Percentiles rank a stretch among this genome's conserved stretches.
phyloP scores from a whole-genome alignment of 2,329 filamentous ascomycete genomes.

The Aspergillus luchuensis region DNA sequence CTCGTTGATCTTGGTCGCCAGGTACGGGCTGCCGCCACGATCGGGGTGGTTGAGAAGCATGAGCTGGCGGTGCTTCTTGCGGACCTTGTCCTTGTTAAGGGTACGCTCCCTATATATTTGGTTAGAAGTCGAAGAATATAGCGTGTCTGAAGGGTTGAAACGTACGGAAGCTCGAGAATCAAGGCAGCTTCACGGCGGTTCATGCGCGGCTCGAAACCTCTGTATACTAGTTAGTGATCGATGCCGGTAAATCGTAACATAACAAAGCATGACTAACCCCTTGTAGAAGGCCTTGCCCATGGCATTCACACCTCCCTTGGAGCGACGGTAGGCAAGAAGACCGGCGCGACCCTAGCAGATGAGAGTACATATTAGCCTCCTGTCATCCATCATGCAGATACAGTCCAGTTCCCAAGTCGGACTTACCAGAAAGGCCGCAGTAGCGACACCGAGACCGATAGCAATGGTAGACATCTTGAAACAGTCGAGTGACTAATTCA shows the following conservation, averaged over 20 bases:
- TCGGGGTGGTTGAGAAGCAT: slow-evolving; percentile 99
- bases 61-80: slow-evolving; percentile 90
- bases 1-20: slow-evolving; percentile 98
- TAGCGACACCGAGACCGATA: slow-evolving; percentile 50
- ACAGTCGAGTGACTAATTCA: neutral
- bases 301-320: slow-evolving; percentile 67
- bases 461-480: slow-evolving; percentile 46
- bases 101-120: slow-evolving; percentile 69
- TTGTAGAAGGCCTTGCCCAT: slow-evolving; percentile 95
- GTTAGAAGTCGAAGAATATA: slow-evolving; percentile 15
- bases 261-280: slow-evolving; percentile 51
- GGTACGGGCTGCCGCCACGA: slow-evolving; percentile 91
- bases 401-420: neutral
- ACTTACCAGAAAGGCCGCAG: slow-evolving; percentile 77
- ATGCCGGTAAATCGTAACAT: neutral
- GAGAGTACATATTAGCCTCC: neutral
- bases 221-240: slow-evolving; percentile 23
- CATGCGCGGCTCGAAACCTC: slow-evolving; percentile 94
- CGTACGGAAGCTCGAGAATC: slow-evolving; percentile 86
- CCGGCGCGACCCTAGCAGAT: slow-evolving; percentile 78
- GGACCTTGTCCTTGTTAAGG: slow-evolving; percentile 87
- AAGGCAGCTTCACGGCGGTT: slow-evolving; percentile 85
- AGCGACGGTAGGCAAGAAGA: slow-evolving; percentile 83
- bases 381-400: neutral
- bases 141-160: slow-evolving; percentile 15